Evolutionary conservation across 164 flowering plant species (phyloP).

Genomic region (Euptelea pleiosperma): DNA sequence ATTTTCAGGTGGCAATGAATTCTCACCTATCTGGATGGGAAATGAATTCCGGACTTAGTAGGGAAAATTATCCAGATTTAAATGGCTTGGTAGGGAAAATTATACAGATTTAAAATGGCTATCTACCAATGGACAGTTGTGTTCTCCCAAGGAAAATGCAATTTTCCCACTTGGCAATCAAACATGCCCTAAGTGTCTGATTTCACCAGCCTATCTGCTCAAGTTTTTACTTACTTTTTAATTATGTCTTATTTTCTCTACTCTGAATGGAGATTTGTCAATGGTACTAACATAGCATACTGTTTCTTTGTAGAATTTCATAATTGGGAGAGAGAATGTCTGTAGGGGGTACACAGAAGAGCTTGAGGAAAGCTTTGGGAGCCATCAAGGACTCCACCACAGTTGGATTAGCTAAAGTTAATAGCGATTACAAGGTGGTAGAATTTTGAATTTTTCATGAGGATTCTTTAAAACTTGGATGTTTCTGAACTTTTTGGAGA

Average conservation of each 20-base stretch:
- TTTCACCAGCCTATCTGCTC: too few species aligned
- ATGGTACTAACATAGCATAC: background rate
- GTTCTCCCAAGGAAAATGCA: too few species aligned
- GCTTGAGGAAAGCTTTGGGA: constrained; percentile 86
- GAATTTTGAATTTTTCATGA: background rate
- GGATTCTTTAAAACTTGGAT: background rate
- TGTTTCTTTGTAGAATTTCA: constrained; percentile 19
- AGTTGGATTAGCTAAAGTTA: constrained; percentile 93
- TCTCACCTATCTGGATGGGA: too few species aligned
- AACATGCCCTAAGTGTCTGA: too few species aligned
- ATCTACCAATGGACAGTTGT: too few species aligned
- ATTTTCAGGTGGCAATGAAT: too few species aligned
- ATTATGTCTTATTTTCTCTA: background rate
- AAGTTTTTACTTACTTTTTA: too few species aligned
- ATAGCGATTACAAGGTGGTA: constrained; percentile 90
- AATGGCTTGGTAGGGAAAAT: too few species aligned
- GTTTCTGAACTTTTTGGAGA: constrained; percentile 5
- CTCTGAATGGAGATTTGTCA: background rate
- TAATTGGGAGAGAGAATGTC: constrained; percentile 59
- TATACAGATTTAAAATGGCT: too few species aligned
- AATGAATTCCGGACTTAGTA: too few species aligned
- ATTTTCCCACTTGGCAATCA: too few species aligned
- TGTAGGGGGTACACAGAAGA: constrained; percentile 76
- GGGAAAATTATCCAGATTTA: too few species aligned
- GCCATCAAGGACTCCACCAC: constrained; percentile 95